A percentile compares a stretch with the other conserved stretches of the same genome.
phyloP scores from a whole-genome alignment of 495 filamentous ascomycete genomes.

The Zalerion maritima region DNA sequence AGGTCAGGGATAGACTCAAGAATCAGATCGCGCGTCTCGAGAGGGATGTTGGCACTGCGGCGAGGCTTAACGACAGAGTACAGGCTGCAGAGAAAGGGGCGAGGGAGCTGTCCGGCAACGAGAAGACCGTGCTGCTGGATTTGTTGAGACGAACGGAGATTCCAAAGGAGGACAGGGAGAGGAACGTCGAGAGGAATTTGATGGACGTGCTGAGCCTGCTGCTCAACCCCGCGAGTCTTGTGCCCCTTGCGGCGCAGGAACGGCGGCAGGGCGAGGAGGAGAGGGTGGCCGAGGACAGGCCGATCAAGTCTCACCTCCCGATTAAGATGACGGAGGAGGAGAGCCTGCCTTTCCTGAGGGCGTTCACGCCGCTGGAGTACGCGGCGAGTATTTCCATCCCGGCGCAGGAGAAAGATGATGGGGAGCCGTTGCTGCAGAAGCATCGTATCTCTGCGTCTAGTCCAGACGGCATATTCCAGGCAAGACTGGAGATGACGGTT shows the following conservation, averaged over 20 bases:
- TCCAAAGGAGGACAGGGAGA: slow-evolving; percentile 14
- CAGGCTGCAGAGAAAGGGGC: slow-evolving; percentile 13
- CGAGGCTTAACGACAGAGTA: slow-evolving; percentile 25
- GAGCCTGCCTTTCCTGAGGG: slow-evolving; percentile 40
- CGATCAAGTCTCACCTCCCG: slow-evolving; percentile 36
- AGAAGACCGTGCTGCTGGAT: slow-evolving; percentile 19
- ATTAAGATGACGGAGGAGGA: slow-evolving; percentile 32
- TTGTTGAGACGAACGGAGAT: slow-evolving; percentile 23
- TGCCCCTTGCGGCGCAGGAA: slow-evolving; percentile 5
- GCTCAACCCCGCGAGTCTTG: slow-evolving; percentile 5
- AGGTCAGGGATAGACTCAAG: slow-evolving; percentile 19
- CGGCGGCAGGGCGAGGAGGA: slow-evolving; percentile 5
- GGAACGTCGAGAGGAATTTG: slow-evolving; percentile 16
- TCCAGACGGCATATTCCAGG: slow-evolving; percentile 27
- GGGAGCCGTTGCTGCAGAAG: slow-evolving; percentile 21
- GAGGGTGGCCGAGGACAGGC: slow-evolving; percentile 13
- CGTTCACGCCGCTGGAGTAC: slow-evolving; percentile 40
- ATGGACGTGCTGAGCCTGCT: slow-evolving; percentile 28
- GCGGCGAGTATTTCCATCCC: slow-evolving; percentile 30
- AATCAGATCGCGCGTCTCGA: slow-evolving; percentile 22
- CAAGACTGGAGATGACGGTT: slow-evolving; percentile 31
- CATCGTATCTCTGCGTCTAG: slow-evolving; percentile 23
- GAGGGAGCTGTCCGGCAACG: slow-evolving; percentile 6
- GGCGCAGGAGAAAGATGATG: slow-evolving; percentile 6
- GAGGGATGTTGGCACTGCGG: slow-evolving; percentile 20